A percentile compares a stretch with the other conserved stretches of the same genome.
Evolutionary conservation across 75 land plant genomes (phyloP).

Genomic region (Selaginella tamariscina): DNA sequence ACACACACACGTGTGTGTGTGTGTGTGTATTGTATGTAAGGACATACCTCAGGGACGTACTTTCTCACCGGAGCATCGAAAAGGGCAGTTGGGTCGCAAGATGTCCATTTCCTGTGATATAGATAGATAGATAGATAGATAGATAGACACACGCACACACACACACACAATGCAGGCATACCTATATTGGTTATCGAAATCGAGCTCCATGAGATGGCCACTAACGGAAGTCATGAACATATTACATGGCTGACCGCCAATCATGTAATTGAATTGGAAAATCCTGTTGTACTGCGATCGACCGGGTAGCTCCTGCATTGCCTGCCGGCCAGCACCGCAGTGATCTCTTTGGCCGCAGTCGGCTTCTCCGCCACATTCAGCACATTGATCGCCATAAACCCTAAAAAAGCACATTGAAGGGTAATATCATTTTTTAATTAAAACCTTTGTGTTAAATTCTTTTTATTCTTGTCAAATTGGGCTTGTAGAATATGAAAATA

Average conservation of each 20-base stretch:
- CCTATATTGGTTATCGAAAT: slow-evolving; percentile 75
- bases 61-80: slow-evolving; percentile 75
- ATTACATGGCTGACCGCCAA: slow-evolving; percentile 40
- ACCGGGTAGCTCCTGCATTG: slow-evolving; percentile 40
- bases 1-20: no score
- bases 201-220: slow-evolving; percentile 94
- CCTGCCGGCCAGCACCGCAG: slow-evolving; percentile 53
- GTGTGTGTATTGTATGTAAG: no score
- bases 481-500: no score
- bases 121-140: no score
- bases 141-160: no score
- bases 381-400: slow-evolving; percentile 29
- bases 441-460: no score
- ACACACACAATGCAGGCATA: no score
- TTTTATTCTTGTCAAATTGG: no score
- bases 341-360: slow-evolving; percentile 81
- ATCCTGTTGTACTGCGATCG: slow-evolving; percentile 71
- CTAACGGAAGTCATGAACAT: slow-evolving; percentile 89
- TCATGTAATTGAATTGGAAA: slow-evolving; percentile 62
- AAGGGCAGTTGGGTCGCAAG: slow-evolving; percentile 74
- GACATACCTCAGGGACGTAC: slow-evolving; percentile 63
- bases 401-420: no score
- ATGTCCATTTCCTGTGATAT: slow-evolving; percentile 77
- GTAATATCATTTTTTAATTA: no score
- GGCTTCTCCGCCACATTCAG: slow-evolving; percentile 99